Evolutionary conservation across 495 filamentous ascomycete species (phyloP), one percentile per base, ranked within the genome.

Genomic region (Letharia lupina): DNA sequence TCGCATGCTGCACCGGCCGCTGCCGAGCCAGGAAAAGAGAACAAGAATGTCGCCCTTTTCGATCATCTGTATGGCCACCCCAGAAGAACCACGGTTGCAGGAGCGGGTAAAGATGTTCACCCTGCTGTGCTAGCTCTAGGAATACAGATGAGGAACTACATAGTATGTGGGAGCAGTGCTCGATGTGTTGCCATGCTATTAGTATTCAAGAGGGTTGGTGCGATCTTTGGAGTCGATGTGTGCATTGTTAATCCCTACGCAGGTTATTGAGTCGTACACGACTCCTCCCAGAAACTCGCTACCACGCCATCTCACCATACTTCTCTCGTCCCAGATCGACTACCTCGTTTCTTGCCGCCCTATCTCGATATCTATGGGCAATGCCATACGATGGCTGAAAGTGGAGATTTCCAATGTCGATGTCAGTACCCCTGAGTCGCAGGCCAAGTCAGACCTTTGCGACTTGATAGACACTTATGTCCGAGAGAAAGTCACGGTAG

Each of bases 361-460:
- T 15, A 89, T 98, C 76, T 93, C 89, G 61, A 91, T 94, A 74
- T 89, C 89, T 52, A 93, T 96, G 86, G 93, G 95, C 64, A 98
- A 97, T 76, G 91, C 91, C 28, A 96, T 98, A 74, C 85, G 95
- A 47, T 91, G 91, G 78, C 82, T 98, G 28, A 98, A 98, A 78
- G 81, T 94, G 40, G 83, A 88, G 72, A 92, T 98, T 75, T 85
- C 89, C 62, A 88, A 86, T 59, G 85, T 96, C 66, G 91, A 96
- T 72, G 90, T 92, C 15, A 86, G 89, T 66, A 83, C 85, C 10
- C 84, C 90, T 18, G 92, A 98, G 69, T 74, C 83, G 6, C 81
- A 86, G 23, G 91, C 93, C 9, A 97, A 96, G 78, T 77, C 83
- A 31, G 76, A 84, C 12, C 82, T 98, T 28, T 86, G 87, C 70